These are phyloP conservation scores for Geotrichum ghanense DNA, from an alignment of 805 yeast species.

Conservation along the genomic window DNA sequence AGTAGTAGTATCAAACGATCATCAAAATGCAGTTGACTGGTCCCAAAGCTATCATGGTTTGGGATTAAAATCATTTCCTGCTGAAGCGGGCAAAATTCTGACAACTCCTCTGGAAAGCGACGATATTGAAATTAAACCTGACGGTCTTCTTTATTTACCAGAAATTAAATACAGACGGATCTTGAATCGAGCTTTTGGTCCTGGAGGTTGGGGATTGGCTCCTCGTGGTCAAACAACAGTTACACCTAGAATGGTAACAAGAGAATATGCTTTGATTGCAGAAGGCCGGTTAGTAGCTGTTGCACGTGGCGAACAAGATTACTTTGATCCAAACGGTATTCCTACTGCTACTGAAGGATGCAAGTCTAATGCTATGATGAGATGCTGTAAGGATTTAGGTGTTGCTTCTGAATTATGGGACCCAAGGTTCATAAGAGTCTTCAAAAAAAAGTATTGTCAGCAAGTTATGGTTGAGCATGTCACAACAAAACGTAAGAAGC, in stretches of 20 bases:
- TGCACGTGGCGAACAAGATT: constrained; percentile 94
- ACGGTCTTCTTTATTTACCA: constrained; percentile 83
- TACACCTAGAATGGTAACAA: constrained; percentile 61
- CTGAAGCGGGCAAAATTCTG: constrained; percentile 47
- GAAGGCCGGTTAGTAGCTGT: constrained; percentile 82
- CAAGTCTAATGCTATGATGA: constrained; percentile 90
- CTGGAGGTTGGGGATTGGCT: constrained; percentile 98
- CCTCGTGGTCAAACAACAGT: constrained; percentile 81
- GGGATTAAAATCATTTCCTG: constrained; percentile 65
- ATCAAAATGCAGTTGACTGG: constrained; percentile 70
- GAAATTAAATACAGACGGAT: constrained; percentile 92
- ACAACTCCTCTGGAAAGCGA: constrained; percentile 48
- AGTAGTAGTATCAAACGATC: too few relatives aligned
- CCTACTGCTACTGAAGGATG: constrained; percentile 98
- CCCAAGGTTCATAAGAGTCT: constrained; percentile 69
- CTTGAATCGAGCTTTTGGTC: constrained; percentile 85
- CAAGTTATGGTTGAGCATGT: constrained; percentile 80
- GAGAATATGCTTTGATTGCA: constrained; percentile 84
- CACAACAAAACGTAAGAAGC: constrained; percentile 68
- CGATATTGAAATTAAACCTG: constrained; percentile 92
- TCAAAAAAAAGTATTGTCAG: constrained; percentile 58
- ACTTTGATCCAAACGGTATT: constrained; percentile 72
- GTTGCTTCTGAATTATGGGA: constrained; percentile 98
- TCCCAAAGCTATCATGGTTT: constrained; percentile 77
- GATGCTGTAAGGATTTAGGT: constrained; percentile 96